Base-by-base conservation (phyloP, 1,284 basidiomycete species). In the Testicularia cyperi region DNA sequence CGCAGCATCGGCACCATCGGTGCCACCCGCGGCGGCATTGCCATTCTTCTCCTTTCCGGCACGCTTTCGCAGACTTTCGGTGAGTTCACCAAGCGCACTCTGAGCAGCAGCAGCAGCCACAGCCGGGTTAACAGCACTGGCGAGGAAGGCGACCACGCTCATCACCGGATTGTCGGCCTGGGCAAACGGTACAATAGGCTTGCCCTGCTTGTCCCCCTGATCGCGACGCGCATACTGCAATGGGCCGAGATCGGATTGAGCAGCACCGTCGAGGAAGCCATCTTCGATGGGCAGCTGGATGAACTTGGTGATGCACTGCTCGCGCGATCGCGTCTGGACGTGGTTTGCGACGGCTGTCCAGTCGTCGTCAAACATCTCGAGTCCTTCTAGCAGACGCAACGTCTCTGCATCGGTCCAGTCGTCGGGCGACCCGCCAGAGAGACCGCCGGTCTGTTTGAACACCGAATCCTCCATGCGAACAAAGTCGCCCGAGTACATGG, bases 361-460 rank as follows among this genome's bases (percentile, higher is more conserved):
- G 75, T 97, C 94, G 74, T 97, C 94, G 63, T 96, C 90, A 77
- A 87, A 92, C 90, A 98, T 94, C 79, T 99, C 94, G 38, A 98
- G 84, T 14, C 87, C 95, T 78, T 98, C 94, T 15, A 98, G 82
- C 13, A 99, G 81, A 2, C 90, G 79, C 12, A 98, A 79, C 15
- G 88, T 83, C 78, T 98, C 95, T 74, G 92, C 87, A 75, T 96
- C 92, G 4, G 85, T 83, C 95, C 95, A 98, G 61, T 87, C 86
- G 61, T 86, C 84, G 31, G 83, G 82, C 16, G 78, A 79, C 0
- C 80, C 80, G 10, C 75, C 66, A 15, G 80, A 79, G 2, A 80
- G 78, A 2, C 79, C 81, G 22, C 66, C 68, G 6, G 57, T 47
- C 16, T 75, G 72, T 55, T 82, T 81, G 76, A 81, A 82, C 13